These are phyloP conservation scores for Chaetomium cochliodes DNA, from an alignment of 495 filamentous ascomycete species.

Conservation along the genomic window DNA sequence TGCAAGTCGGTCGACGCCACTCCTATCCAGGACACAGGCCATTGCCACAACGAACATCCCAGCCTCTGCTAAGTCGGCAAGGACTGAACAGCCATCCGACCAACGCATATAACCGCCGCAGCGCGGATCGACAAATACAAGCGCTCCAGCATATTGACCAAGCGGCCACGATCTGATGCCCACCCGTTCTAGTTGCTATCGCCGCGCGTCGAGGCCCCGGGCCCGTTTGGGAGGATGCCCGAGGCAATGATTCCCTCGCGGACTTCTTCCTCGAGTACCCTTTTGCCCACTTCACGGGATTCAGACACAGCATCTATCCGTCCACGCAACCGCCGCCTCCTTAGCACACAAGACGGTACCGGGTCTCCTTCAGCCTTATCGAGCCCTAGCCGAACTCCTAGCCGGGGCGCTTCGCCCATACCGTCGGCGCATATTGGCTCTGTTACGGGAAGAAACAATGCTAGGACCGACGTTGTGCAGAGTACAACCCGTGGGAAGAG, in stretches of 20 bases:
- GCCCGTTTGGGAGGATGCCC: conserved; percentile 32
- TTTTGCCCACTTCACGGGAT: conserved; percentile 27
- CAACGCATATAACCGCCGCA: conserved; percentile 3
- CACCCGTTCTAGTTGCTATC: conserved; percentile 23
- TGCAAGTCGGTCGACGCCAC: conserved; percentile 8
- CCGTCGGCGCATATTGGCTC: conserved; percentile 41
- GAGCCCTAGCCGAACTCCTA: conserved; percentile 31
- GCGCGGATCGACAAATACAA: background rate
- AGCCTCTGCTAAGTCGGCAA: background rate
- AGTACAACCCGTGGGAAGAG: conserved; percentile 36
- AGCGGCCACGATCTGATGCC: conserved; percentile 36
- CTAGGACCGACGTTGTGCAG: conserved; percentile 33
- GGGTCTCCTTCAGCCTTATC: conserved; percentile 26
- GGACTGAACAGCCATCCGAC: background rate
- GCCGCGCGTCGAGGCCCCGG: conserved; percentile 32
- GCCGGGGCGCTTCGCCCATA: conserved; percentile 44
- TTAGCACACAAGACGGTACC: conserved; percentile 17
- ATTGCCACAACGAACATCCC: background rate
- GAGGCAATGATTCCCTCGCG: conserved; percentile 36
- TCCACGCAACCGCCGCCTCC: conserved; percentile 37
- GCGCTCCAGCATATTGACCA: conserved; percentile 5
- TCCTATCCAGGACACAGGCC: background rate
- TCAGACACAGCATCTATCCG: conserved; percentile 29
- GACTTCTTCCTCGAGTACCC: conserved; percentile 30
- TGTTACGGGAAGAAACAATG: conserved; percentile 37